Percentiles rank a stretch among this genome's conserved stretches.
Evolutionary conservation across 2,329 filamentous ascomycete genomes (phyloP).

Genomic region (Sphaerulina vaccinii): DNA sequence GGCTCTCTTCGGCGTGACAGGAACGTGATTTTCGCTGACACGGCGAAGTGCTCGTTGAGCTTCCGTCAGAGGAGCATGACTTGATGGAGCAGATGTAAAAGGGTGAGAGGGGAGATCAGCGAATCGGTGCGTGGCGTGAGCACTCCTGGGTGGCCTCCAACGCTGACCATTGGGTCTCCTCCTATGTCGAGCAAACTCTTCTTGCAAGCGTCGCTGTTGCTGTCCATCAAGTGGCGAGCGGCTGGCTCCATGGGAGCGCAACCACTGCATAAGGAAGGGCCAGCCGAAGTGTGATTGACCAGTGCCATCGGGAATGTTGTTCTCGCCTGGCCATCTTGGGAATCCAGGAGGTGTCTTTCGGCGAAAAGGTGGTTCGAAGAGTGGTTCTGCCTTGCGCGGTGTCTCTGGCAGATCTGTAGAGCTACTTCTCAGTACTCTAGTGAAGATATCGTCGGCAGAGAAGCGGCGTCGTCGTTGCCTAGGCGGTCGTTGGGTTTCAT

Average conservation of each 20-base stretch:
- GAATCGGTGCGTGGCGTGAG: slow-evolving; percentile 29
- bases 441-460: slow-evolving; percentile 25
- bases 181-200: background rate
- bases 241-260: background rate
- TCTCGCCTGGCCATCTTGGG: slow-evolving; percentile 31
- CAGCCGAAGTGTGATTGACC: background rate
- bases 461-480: slow-evolving; percentile 18
- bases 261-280: background rate
- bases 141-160: slow-evolving; percentile 37
- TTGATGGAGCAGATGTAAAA: slow-evolving; percentile 20
- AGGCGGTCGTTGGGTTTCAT: background rate
- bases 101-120: slow-evolving; percentile 29
- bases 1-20: slow-evolving; percentile 25
- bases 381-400: slow-evolving; percentile 21
- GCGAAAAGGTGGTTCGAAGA: slow-evolving; percentile 27
- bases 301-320: background rate
- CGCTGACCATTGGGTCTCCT: slow-evolving; percentile 1
- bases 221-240: background rate
- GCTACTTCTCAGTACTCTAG: background rate
- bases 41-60: slow-evolving; percentile 28
- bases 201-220: background rate
- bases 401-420: slow-evolving; percentile 5
- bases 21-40: slow-evolving; percentile 25
- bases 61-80: slow-evolving; percentile 6
- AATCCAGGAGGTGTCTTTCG: slow-evolving; percentile 31